These are phyloP conservation scores for Tulasnella calospora DNA, from an alignment of 768 basidiomycete genomes.

Conservation along the genomic window DNA sequence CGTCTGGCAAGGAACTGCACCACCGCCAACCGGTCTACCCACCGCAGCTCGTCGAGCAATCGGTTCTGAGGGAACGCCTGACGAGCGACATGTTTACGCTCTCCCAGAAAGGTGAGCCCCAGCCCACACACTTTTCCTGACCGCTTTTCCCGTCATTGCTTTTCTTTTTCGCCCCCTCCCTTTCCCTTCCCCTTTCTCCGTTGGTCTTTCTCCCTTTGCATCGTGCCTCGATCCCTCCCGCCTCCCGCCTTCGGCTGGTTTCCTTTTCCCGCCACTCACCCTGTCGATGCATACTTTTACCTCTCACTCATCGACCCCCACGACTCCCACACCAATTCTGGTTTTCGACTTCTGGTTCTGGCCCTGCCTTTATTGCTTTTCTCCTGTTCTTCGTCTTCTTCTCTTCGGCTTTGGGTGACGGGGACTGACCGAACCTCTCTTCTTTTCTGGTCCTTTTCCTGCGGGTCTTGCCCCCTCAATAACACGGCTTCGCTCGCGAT, in stretches of 20 bases:
- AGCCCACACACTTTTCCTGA: background rate
- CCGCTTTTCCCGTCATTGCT: background rate
- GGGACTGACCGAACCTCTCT: conserved; percentile 4
- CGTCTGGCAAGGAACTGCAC: background rate
- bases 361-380: background rate
- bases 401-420: background rate
- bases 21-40: conserved; percentile 12
- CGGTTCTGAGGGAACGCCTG: conserved; percentile 22
- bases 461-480: background rate
- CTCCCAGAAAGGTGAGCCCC: conserved; percentile 25
- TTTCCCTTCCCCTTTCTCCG: conserved; percentile 5
- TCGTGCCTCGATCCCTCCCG: conserved; percentile 1
- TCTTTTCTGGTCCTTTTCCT: conserved; percentile 1
- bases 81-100: conserved; percentile 27
- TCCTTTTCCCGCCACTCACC: conserved; percentile 17
- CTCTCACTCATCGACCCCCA: conserved; percentile 8
- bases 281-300: background rate
- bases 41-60: conserved; percentile 25
- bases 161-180: no score
- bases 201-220: background rate
- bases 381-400: background rate
- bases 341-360: background rate
- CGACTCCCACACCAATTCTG: conserved; percentile 2
- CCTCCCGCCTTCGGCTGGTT: background rate
- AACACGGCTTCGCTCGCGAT: background rate